Evolutionary conservation across 805 yeast species (phyloP), one percentile per base, ranked within the genome.

Genomic region (Wickerhamiella cacticola): DNA sequence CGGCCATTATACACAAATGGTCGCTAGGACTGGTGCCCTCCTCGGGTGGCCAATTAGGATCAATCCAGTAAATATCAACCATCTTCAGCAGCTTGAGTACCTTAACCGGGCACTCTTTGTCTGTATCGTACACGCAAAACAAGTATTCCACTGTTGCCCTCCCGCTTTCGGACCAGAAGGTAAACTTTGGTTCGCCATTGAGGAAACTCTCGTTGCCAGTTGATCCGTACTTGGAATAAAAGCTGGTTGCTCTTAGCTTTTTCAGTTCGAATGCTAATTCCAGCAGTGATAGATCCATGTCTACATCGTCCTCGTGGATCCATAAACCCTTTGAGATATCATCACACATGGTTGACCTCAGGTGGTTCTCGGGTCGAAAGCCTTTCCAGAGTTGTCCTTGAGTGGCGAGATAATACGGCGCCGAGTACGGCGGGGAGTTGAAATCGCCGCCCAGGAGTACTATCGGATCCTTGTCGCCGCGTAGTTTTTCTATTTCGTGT

Each of bases 91-190:
- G 65, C 23, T 71, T 74, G 45, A 68, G 61, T 3, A 85, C 63
- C 33, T 60, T 64, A 1, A 84, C 56, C 1, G 66, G 68, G 0
- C 51, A 40, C 5, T 22, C 28, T 21, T 0, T 62, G 55, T 21
- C 73, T 78, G 1, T 71, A 65, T 63, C 60, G 25, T 70, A 69
- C 13, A 84, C 60, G 5, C 78, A 71, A 51, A 85, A 82, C 8
- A 89, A 77, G 59, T 89, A 89, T 59, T 89, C 97, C 31, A 89
- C 62, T 24, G 87, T 66, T 0, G 95, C 97, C 49, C 85, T 71
- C 94, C 95, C 89, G 0, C 82, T 63, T 58, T 81, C 82, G 0
- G 96, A 95, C 96, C 96, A 89, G 59, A 89, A 89, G 1, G 96
- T 85, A 53, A 85, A 85, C 46, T 70, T 70, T 0, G 97, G 96